Base-by-base conservation (phyloP, 352 stramenopile genomes). In the Globisporangium spiculum region DNA sequence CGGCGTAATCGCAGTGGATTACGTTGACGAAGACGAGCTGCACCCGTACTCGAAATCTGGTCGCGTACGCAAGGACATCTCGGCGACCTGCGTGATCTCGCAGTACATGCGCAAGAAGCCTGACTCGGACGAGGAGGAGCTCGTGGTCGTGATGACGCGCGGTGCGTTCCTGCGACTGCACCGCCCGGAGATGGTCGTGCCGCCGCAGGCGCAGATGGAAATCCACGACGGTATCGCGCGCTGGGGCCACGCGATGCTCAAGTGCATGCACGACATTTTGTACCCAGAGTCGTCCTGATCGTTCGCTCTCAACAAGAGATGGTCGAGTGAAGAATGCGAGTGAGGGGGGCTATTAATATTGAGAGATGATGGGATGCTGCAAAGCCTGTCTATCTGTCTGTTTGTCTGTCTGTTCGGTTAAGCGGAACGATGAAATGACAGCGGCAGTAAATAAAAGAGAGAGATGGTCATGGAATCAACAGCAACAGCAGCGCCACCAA, bases 21-120 rank as follows among this genome's bases (percentile, higher is more conserved):
- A 30, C 16, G 81, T 90, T 22, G 75, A 90, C 58, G 26, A 79
- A 7, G 81, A 90, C 63, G 81, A 86, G 18, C 63, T 84, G 44
- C 79, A 81, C 27, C 81, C 81, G 50, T 90, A 90, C 55, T 65
- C 76, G 1, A 64, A 73, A 9, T 38, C 70, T 44, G 65, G 75
- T n/a, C 75, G 80, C 14, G 60, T 90, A 10, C 69, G 78, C 4
- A 82, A 84, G 60, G 79, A 87, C 22, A 80, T 87, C 36, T 80
- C 76, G 48, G 70, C 73, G 32, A 76, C 75, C 8, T 79, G 81
- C 65, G 80, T 80, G 54, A 76, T 86, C 30, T 76, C 74, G 0
- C 55, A 59, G 16, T 41, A 63, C 44, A 60, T 24, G 41, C 60
- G 67, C 26, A 57, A 56, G 55, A 65, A 65, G 12, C 44, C 20